Evolutionary conservation across 1,284 basidiomycete species (phyloP), one percentile per base, ranked within the genome.

Genomic region (Exobasidium rhododendri): DNA sequence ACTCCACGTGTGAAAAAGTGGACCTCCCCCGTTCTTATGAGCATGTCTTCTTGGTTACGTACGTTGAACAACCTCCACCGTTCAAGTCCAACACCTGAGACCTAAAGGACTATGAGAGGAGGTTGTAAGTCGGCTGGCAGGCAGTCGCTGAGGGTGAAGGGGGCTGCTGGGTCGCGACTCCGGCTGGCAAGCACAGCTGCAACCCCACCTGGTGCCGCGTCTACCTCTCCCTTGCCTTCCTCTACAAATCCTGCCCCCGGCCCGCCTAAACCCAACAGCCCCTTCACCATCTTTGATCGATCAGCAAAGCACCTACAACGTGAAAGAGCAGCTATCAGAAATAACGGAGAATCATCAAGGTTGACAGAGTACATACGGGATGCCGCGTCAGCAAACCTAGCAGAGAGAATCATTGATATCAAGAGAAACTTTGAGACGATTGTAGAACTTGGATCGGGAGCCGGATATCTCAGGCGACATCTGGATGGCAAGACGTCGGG

Each of bases 301-400:
- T 81, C 84, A 51, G 86, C 84, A n/a, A 98, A 98, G 81, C 83
- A 82, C 40, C 77, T 86, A 10, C 94, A 98, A 81, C 88, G 87
- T 73, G 87, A 94, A 76, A 84, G 87, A 11, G 89, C 92, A 1
- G 90, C 86, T 1, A 62, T 74, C 49, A 84, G 83, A 54, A 85
- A 85, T 50, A 85, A 81, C 32, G 71, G 71, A 6, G 64, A 71
- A 44, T 83, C 84, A 47, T 92, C 88, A 73, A 84, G 87, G 66
- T 85, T 86, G 0, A 92, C 96, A 0, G 96, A 98, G 83, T 98
- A 98, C 80, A 83, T 99, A 22, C 86, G 92, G 30, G 86, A 92
- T 61, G 92, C 94, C 75, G 87, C 94, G 2, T 92, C 94, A 5
- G 90, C 94, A 71, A 85, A 89, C 67, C 85, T 98, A 83, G 86